Base-by-base conservation (phyloP, 768 basidiomycete species). In the Nidularia sp. region DNA sequence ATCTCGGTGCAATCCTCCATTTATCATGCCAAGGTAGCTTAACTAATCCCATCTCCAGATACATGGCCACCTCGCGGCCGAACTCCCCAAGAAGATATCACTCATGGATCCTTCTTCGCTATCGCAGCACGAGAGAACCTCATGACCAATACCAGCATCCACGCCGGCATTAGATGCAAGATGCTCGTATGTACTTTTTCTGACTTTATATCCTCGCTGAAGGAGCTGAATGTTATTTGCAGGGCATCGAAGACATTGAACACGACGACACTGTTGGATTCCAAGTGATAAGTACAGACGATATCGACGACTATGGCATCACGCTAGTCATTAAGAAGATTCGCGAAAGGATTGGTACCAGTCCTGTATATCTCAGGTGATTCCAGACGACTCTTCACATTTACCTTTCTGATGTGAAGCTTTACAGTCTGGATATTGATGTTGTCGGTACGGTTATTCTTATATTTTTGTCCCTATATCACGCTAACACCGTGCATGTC, bases 111-210 rank as follows among this genome's bases (percentile, higher is more conserved):
- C 5, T 88, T 84, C 71, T 89, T 88, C 68, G 74, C 75, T 65
- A 62, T 81, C 41, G 88, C 88, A 0, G 70, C 69, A 5, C 73
- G 81, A 55, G 83, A 86, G 53, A 77, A 79, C 3, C 76, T 86
- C 18, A 72, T 89, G 64, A 69, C 76, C 44, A 80, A 83, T 55
- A 74, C 75, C 5, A 84, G 81, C 53, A 78, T 88, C 15, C 88
- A 89, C 60, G 87, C 81, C 18, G 87, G 87, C 7, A 81, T 89
- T 58, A 74, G 87, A 34, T 84, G 81, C 60, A 80, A 84, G 54
- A 69, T 88, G 50, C 52, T 2, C 8, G 51, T 48, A 32, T 31
- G 57, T 55, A 47, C 34, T 49, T 18, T 34, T 18, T 41, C 9
- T 10, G 46, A 13, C 35, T 25, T 18, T 54, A 41, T 25, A 29